Evolutionary conservation across 192 early-diverging fungal genomes (phyloP).

Genomic region (Gamsiella multidivaricata): DNA sequence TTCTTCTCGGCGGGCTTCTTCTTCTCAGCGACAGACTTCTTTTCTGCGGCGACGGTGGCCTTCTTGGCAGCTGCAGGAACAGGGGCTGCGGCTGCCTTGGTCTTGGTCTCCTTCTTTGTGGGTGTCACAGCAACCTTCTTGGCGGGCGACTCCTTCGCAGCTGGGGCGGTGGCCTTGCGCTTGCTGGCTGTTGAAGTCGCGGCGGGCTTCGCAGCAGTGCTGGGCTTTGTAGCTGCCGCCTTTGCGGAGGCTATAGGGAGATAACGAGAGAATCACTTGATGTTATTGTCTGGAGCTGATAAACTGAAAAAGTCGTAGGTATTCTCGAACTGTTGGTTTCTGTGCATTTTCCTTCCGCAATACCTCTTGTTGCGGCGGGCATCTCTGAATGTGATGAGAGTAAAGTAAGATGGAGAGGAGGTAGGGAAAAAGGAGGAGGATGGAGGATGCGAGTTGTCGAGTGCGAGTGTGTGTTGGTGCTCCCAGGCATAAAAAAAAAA

Average conservation of each 20-base stretch:
- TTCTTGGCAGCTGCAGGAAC: constrained; percentile 18
- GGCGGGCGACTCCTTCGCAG: constrained; percentile 22
- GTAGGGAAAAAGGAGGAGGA: not conserved
- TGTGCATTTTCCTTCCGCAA: too few relatives aligned
- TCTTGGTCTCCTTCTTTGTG: constrained; percentile 50
- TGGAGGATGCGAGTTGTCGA: too few relatives aligned
- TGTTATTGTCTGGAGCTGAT: too few relatives aligned
- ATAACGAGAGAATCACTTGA: too few relatives aligned
- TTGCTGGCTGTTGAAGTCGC: constrained; percentile 16
- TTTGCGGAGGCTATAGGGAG: too few relatives aligned
- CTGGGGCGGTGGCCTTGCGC: constrained; percentile 41
- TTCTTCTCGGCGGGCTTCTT: constrained; percentile 18
- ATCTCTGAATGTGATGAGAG: not conserved
- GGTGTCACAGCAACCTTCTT: constrained; percentile 42
- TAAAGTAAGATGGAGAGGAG: not conserved
- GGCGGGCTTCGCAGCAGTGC: constrained; percentile 10
- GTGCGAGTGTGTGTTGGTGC: not conserved
- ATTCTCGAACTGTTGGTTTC: too few relatives aligned
- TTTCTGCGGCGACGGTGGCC: constrained; percentile 27
- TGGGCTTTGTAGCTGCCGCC: constrained; percentile 14
- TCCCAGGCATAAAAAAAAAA: not conserved
- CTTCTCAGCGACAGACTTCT: constrained; percentile 40
- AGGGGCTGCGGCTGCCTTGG: constrained; percentile 14
- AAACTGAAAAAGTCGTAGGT: too few relatives aligned
- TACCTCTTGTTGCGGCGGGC: constrained; percentile 18